phyloP scores from a whole-genome alignment of 495 filamentous ascomycete genomes.

The Chlorociboria aeruginascens region DNA sequence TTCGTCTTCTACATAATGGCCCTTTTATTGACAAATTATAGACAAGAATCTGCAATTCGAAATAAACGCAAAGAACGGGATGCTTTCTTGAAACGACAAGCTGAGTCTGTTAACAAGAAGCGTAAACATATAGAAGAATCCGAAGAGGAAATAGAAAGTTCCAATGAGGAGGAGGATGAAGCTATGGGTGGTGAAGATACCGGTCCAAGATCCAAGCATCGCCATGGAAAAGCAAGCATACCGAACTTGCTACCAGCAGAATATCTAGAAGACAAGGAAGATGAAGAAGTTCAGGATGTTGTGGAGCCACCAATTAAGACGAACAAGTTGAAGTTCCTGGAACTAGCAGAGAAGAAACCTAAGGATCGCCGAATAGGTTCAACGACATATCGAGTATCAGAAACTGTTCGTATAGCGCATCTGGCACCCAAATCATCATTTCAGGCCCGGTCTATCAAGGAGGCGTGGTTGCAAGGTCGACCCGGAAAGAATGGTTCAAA shows the following conservation, averaged over 20 bases:
- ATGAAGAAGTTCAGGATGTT: background rate
- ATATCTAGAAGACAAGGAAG: conserved; percentile 15
- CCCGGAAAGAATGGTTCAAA: conserved; percentile 1
- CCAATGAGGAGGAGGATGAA: background rate
- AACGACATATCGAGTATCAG: conserved; percentile 15
- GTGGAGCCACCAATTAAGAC: background rate
- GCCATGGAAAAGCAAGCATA: background rate
- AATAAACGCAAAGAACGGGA: conserved; percentile 16
- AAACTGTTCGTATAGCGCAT: background rate
- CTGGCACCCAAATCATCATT: conserved; percentile 14
- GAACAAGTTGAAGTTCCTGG: conserved; percentile 17
- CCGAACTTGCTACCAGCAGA: conserved; percentile 15
- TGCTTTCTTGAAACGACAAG: conserved; percentile 11
- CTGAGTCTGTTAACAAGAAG: conserved; percentile 6
- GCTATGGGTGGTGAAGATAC: too few species aligned
- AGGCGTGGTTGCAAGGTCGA: conserved; percentile 17
- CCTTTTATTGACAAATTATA: background rate
- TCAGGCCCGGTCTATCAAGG: conserved; percentile 11
- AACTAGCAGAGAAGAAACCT: conserved; percentile 10
- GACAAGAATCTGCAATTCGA: conserved; percentile 9
- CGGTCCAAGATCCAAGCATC: too few species aligned
- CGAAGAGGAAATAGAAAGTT: background rate
- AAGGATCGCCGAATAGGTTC: conserved; percentile 15
- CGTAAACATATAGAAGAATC: background rate
- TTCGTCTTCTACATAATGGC: background rate